phyloP scores from a whole-genome alignment of 2,329 filamentous ascomycete species.

The Calonectria pauciramosa region DNA sequence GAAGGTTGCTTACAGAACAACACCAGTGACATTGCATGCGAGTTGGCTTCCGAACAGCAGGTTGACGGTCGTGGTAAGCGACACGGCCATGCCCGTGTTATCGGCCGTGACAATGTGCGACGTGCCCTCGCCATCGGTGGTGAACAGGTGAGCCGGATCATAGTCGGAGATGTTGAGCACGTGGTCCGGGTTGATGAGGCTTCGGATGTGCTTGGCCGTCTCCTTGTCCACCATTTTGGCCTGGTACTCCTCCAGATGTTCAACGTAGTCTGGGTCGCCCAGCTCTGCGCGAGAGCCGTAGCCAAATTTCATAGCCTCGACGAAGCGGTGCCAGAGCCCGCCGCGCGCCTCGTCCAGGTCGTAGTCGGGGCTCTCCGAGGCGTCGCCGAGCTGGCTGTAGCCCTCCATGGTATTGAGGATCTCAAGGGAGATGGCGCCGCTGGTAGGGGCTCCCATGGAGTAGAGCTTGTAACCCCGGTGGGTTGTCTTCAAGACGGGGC shows the following conservation, averaged over 20 bases:
- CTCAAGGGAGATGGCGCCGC: conserved; percentile 81
- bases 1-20: conserved; percentile 74
- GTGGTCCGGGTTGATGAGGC: conserved; percentile 77
- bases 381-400: conserved; percentile 60
- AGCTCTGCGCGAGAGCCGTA: conserved; percentile 85
- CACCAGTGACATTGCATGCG: conserved; percentile 84
- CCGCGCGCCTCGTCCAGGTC: conserved; percentile 68
- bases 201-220: conserved; percentile 71
- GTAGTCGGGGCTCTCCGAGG: neutral
- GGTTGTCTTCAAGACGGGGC: conserved; percentile 73
- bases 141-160: conserved; percentile 75
- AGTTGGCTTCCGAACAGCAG: conserved; percentile 85
- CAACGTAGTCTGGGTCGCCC: conserved; percentile 84
- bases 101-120: conserved; percentile 82
- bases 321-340: conserved; percentile 83
- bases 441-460: conserved; percentile 79
- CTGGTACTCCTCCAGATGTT: conserved; percentile 75
- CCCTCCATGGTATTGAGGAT: conserved; percentile 88
- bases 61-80: conserved; percentile 90
- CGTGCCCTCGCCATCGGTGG: conserved; percentile 79
- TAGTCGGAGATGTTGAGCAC: conserved; percentile 84
- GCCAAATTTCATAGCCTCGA: conserved; percentile 91
- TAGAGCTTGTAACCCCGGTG: conserved; percentile 81
- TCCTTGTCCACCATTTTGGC: conserved; percentile 73
- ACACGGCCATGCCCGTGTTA: conserved; percentile 79